Percentiles rank a stretch among this genome's conserved stretches.
Evolutionary conservation across 208 protist species (phyloP).

Genomic region (Wallacemonas sp.): DNA sequence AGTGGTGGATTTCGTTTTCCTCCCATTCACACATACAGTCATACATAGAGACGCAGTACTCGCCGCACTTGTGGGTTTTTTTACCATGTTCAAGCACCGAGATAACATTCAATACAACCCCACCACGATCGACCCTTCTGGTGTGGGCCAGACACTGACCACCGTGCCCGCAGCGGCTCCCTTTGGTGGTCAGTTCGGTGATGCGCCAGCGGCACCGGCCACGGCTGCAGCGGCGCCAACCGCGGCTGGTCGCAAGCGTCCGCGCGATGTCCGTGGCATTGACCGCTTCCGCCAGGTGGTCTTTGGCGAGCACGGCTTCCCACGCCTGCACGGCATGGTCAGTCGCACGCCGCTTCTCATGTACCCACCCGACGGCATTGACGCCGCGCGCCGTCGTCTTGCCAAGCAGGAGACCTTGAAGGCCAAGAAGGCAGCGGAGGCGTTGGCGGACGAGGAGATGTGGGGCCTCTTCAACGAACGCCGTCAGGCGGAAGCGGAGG

Average conservation of each 20-base stretch:
- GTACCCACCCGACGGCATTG: conserved; percentile 79
- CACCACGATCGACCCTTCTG: conserved; percentile 45
- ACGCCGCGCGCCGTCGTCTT: conserved; percentile 42
- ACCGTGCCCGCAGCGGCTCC: background rate
- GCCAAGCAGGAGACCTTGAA: background rate
- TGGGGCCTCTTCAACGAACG: conserved; percentile 40
- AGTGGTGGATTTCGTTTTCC: background rate
- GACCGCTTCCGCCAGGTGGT: conserved; percentile 67
- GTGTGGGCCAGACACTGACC: conserved; percentile 22
- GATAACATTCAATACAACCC: conserved; percentile 56
- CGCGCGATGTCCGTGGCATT: conserved; percentile 68
- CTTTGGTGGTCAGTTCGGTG: background rate
- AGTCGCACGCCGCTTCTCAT: conserved; percentile 69
- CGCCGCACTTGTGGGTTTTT: background rate
- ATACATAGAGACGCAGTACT: too few species aligned
- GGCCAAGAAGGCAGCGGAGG: conserved; percentile 16
- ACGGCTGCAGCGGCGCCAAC: conserved; percentile 5
- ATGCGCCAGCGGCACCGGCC: background rate
- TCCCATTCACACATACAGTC: background rate
- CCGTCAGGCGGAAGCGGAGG: conserved; percentile 6
- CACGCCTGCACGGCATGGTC: conserved; percentile 78
- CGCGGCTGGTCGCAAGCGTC: conserved; percentile 63
- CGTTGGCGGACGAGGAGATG: conserved; percentile 3
- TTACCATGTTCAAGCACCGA: conserved; percentile 64
- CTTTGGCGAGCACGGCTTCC: conserved; percentile 74